Evolutionary conservation across 768 basidiomycete species (phyloP).

Genomic region (Asterophora lycoperdoides): DNA sequence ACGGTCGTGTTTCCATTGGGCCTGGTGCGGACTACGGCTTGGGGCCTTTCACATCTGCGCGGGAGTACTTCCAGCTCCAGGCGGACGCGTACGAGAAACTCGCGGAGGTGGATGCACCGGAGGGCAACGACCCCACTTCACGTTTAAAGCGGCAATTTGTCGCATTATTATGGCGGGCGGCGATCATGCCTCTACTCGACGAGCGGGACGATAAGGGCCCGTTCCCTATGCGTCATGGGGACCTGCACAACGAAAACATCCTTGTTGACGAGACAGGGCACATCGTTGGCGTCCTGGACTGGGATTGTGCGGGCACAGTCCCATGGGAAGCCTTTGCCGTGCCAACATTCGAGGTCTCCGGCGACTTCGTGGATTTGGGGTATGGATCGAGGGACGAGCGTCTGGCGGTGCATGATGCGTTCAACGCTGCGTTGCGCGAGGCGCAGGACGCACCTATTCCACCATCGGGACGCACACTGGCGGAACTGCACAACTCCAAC

Average conservation of each 20-base stretch:
- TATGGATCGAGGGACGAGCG: slow-evolving; percentile 19
- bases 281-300: slow-evolving; percentile 38
- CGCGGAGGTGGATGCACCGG: slow-evolving; percentile 26
- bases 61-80: slow-evolving; percentile 36
- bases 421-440: slow-evolving; percentile 28
- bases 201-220: slow-evolving; percentile 35
- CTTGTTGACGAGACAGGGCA: slow-evolving; percentile 37
- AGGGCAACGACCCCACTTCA: slow-evolving; percentile 17
- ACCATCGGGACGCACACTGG: slow-evolving; percentile 34
- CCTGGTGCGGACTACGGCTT: slow-evolving; percentile 40
- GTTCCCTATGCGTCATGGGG: slow-evolving; percentile 40
- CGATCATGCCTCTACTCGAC: slow-evolving; percentile 39
- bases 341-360: slow-evolving; percentile 39
- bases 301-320: slow-evolving; percentile 41
- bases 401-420: slow-evolving; percentile 28
- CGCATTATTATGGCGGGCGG: slow-evolving; percentile 35
- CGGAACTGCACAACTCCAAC: slow-evolving; percentile 37
- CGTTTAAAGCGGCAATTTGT: slow-evolving; percentile 35
- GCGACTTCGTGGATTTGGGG: slow-evolving; percentile 30
- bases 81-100: slow-evolving; percentile 38
- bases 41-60: slow-evolving; percentile 36
- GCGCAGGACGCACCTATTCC: slow-evolving; percentile 26
- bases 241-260: slow-evolving; percentile 39
- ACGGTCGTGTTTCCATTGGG: slow-evolving; percentile 33
- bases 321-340: slow-evolving; percentile 42